A percentile compares a stretch with the other conserved stretches of the same genome.
Evolutionary conservation across 2,329 filamentous ascomycete species (phyloP).

Genomic region (Fonsecaea monophora): DNA sequence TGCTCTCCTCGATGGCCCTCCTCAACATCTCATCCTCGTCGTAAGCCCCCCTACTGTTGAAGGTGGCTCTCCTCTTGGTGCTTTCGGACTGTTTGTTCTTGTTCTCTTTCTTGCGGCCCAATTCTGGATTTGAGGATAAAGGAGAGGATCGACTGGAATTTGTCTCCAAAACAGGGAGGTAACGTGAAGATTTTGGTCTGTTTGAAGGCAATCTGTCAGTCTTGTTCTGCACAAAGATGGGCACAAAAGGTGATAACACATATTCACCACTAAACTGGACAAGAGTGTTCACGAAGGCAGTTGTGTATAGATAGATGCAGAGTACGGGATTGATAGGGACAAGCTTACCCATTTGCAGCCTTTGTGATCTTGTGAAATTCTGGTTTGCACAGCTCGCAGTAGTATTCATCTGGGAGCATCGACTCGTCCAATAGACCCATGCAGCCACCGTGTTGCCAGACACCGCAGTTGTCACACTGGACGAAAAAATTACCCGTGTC

Average conservation of each 20-base stretch:
- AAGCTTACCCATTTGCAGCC: conserved; percentile 81
- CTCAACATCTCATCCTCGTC: conserved; percentile 91
- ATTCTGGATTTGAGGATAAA: conserved; percentile 51
- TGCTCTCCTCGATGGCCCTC: conserved; percentile 93
- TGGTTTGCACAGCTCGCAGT: conserved; percentile 92
- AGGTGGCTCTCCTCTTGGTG: conserved; percentile 88
- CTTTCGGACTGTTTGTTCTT: conserved; percentile 61
- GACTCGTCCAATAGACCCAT: conserved; percentile 96
- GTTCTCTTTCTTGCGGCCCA: conserved; percentile 52
- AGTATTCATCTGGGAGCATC: conserved; percentile 94
- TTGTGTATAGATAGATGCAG: conserved; percentile 11
- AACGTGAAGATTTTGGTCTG: conserved; percentile 69
- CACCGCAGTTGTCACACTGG: conserved; percentile 96
- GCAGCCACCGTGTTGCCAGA: conserved; percentile 96
- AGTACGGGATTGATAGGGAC: conserved; percentile 13
- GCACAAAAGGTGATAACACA: conserved; percentile 6
- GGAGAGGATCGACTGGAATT: conserved; percentile 53
- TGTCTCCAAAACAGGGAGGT: conserved; percentile 65
- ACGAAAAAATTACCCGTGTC: conserved; percentile 95
- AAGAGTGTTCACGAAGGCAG: neutral
- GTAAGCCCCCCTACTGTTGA: conserved; percentile 96
- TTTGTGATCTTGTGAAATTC: conserved; percentile 85
- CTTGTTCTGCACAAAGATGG: conserved; percentile 2
- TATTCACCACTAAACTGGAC: neutral
- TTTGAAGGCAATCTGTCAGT: conserved; percentile 3